Conservation (phyloP, 768 basidiomycete genomes). For the Boletus subparvulus region DNA sequence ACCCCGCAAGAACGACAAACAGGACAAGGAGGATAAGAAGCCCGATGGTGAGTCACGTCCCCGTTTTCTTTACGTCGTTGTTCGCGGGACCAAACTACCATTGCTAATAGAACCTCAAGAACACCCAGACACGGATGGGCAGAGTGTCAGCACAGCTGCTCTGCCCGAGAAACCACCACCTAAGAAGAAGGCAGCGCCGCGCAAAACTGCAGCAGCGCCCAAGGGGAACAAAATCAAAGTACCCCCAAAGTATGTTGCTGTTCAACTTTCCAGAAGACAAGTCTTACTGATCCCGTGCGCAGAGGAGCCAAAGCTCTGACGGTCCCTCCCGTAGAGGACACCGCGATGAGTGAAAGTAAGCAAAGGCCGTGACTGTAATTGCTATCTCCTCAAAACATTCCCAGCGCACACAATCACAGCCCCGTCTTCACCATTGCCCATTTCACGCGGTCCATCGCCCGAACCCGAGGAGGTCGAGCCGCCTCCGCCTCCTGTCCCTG, state of each 20-base stretch:
- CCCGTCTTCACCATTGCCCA: constrained; percentile 63
- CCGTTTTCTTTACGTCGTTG: constrained; percentile 26
- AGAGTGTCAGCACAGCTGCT: constrained; percentile 12
- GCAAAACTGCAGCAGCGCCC: constrained; percentile 41
- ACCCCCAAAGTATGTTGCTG: constrained; percentile 29
- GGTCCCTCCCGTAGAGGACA: constrained; percentile 47
- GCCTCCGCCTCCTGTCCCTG: constrained; percentile 29
- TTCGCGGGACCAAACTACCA: background rate
- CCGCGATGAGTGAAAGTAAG: constrained; percentile 62
- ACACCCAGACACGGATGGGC: constrained; percentile 26
- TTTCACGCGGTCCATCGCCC: constrained; percentile 40
- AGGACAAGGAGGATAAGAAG: constrained; percentile 46
- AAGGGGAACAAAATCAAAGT: constrained; percentile 33
- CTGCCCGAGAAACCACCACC: constrained; percentile 39
- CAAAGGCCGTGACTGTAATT: background rate
- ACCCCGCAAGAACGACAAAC: constrained; percentile 53
- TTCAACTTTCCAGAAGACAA: background rate
- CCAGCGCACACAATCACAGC: constrained; percentile 67
- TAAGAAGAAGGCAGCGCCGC: constrained; percentile 49
- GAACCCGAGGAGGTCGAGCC: constrained; percentile 45
- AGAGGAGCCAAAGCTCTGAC: constrained; percentile 32
- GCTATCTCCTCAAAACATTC: constrained; percentile 5
- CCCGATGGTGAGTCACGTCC: constrained; percentile 39
- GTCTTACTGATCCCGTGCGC: constrained; percentile 13
- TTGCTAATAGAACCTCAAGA: constrained; percentile 30